Evolutionary conservation across 257 asterid species (phyloP), one percentile per base, ranked within the genome.

Genomic region (Lavandula angustifolia): DNA sequence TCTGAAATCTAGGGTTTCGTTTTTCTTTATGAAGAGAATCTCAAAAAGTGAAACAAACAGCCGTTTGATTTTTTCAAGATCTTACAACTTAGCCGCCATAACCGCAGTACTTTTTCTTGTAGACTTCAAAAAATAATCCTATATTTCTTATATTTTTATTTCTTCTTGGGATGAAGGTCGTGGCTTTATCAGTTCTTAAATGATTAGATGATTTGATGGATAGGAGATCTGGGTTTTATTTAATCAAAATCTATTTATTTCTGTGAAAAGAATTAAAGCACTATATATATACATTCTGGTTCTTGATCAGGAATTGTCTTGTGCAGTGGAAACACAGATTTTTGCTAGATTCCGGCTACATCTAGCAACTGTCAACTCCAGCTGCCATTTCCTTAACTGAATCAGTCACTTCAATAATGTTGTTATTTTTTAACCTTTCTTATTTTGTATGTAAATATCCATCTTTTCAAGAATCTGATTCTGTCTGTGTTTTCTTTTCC

Each of bases 401-500:
- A 74, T 85, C 84, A 83, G 87, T 85, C 94, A 80, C 74, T 81
- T 85, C 94, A 76, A 60, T 74, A 54, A n/a, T n/a, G n/a, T n/a
- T n/a, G n/a, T n/a, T n/a, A n/a, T n/a, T n/a, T n/a, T n/a, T n/a
- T n/a, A n/a, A n/a, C n/a, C n/a, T n/a, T n/a, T n/a, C n/a, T n/a
- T n/a, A n/a, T n/a, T n/a, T n/a, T n/a, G n/a, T n/a, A n/a, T n/a
- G n/a, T n/a, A n/a, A n/a, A n/a, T n/a, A n/a, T n/a, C n/a, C n/a
- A n/a, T n/a, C n/a, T n/a, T n/a, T n/a, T n/a, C n/a, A n/a, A n/a
- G n/a, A n/a, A n/a, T n/a, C n/a, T 62, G 68, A 9, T 31, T 5
- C 3, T 13, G 34, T 11, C 9, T 3, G 0, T n/a, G 3, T 9
- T 32, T n/a, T 29, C 7, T 9, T 13, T n/a, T 13, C 7, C 6